Percentiles rank a stretch among this genome's conserved stretches.
phyloP scores from a whole-genome alignment of 129 eudicot species.

The sunflower (Helianthus annuus) region DNA sequence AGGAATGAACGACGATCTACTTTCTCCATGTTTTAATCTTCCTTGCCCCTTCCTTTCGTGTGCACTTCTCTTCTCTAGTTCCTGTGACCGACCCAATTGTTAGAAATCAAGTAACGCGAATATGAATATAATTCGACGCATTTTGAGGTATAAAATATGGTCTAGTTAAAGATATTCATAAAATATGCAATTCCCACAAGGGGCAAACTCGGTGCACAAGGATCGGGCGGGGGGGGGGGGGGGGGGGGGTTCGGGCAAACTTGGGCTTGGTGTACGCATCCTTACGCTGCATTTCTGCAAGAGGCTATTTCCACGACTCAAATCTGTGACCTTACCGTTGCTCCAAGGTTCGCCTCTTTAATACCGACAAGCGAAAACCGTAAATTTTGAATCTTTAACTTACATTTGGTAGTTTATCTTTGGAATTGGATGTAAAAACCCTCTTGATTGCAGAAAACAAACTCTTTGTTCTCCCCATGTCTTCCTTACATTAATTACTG shows the following conservation, averaged over 20 bases:
- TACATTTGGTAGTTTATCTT: constrained; percentile 64
- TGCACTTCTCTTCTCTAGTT: constrained; percentile 51
- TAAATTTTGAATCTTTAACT: constrained; percentile 29
- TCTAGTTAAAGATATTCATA: not conserved
- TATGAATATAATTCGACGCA: not conserved
- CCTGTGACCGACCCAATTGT: constrained; percentile 34
- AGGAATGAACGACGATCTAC: constrained; percentile 83
- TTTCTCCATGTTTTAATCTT: constrained; percentile 63
- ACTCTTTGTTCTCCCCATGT: constrained; percentile 89
- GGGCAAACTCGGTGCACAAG: too few relatives aligned
- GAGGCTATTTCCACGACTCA: too few relatives aligned
- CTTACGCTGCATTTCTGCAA: too few relatives aligned
- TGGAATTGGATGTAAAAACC: constrained; percentile 75
- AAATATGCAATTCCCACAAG: not conserved
- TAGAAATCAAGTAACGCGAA: constrained; percentile 4
- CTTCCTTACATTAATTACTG: constrained; percentile 77
- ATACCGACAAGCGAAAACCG: constrained; percentile 1
- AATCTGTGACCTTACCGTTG: too few relatives aligned
- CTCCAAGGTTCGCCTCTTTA: not conserved
- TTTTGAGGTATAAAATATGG: not conserved
- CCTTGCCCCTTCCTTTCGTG: constrained; percentile 63
- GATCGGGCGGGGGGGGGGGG: too few relatives aligned
- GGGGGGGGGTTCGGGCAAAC: too few relatives aligned
- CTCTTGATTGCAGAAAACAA: constrained; percentile 95
- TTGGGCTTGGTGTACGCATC: too few relatives aligned